A percentile compares a stretch with the other conserved stretches of the same genome.
Evolutionary conservation across 2,329 filamentous ascomycete genomes (phyloP).

Genomic region (Aspergillus hortae): DNA sequence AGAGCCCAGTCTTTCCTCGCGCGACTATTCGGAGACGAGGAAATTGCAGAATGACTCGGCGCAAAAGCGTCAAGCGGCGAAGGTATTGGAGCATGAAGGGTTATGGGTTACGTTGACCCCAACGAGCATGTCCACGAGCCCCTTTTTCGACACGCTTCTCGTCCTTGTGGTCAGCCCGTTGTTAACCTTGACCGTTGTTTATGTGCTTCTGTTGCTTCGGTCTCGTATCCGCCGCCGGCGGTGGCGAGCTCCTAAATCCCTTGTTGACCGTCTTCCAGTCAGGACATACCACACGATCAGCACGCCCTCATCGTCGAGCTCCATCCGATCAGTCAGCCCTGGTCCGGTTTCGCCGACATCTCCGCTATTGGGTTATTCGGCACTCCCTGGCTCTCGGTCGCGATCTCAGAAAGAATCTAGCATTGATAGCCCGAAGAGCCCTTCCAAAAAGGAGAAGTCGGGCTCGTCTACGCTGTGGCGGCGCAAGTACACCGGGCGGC

Average conservation of each 20-base stretch:
- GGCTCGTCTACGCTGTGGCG: constrained; percentile 41
- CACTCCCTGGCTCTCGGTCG: constrained; percentile 29
- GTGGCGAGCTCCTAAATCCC: constrained; percentile 96
- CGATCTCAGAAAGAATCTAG: constrained; percentile 37
- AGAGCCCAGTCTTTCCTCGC: constrained; percentile 10
- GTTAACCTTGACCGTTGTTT: constrained; percentile 88
- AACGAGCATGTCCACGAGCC: constrained; percentile 78
- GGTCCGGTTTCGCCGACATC: constrained; percentile 69
- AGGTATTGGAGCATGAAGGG: constrained; percentile 62
- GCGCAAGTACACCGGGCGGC: constrained; percentile 59
- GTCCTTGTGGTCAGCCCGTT: constrained; percentile 93
- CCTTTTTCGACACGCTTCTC: constrained; percentile 94
- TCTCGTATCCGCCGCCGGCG: constrained; percentile 83
- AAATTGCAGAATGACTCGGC: constrained; percentile 10
- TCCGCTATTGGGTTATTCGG: constrained; percentile 60
- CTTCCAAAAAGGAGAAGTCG: constrained; percentile 41
- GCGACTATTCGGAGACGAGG: constrained; percentile 16
- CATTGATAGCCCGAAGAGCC: constrained; percentile 15
- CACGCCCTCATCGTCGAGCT: constrained; percentile 56
- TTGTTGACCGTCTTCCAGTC: constrained; percentile 91
- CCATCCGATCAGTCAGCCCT: constrained; percentile 60
- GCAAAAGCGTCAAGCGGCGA: constrained; percentile 21
- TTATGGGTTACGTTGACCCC: constrained; percentile 97
- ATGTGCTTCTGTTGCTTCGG: constrained; percentile 79
- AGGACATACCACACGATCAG: constrained; percentile 88